phyloP scores from a whole-genome alignment of 495 filamentous ascomycete species.

The Margaritispora aquatica region DNA sequence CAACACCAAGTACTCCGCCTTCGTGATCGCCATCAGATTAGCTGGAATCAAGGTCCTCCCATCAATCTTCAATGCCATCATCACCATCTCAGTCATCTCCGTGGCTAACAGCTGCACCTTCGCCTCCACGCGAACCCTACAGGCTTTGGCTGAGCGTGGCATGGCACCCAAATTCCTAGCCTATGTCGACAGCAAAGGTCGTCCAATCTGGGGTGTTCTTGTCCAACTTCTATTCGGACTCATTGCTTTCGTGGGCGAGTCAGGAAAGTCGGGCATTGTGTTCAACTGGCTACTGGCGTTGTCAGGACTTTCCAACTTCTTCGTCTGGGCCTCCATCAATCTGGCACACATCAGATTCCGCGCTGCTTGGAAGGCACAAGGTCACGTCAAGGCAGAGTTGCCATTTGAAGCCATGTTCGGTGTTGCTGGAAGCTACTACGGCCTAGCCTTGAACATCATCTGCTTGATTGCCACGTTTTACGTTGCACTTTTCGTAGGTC shows the following conservation, averaged over 20 bases:
- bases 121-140: slow-evolving; percentile 57
- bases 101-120: slow-evolving; percentile 62
- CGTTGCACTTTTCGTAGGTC: slow-evolving; percentile 61
- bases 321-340: slow-evolving; percentile 91
- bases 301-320: slow-evolving; percentile 81
- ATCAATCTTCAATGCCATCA: slow-evolving; percentile 65
- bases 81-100: slow-evolving; percentile 51
- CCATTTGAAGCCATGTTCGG: slow-evolving; percentile 79
- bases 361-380: slow-evolving; percentile 64
- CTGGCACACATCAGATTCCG: slow-evolving; percentile 90
- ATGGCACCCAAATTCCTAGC: slow-evolving; percentile 53
- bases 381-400: slow-evolving; percentile 65
- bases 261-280: slow-evolving; percentile 37
- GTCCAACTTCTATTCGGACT: slow-evolving; percentile 45
- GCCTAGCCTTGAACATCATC: slow-evolving; percentile 68
- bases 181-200: slow-evolving; percentile 52
- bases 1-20: slow-evolving; percentile 55
- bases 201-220: slow-evolving; percentile 56
- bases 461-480: slow-evolving; percentile 91
- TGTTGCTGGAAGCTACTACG: slow-evolving; percentile 74
- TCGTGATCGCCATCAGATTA: slow-evolving; percentile 59
- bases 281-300: slow-evolving; percentile 89
- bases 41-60: slow-evolving; percentile 62
- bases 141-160: slow-evolving; percentile 42
- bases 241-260: slow-evolving; percentile 49